A percentile compares a stretch with the other conserved stretches of the same genome.
Conservation (phyloP, 2,329 filamentous ascomycete genomes). For the Geoglossum cookeanum region DNA sequence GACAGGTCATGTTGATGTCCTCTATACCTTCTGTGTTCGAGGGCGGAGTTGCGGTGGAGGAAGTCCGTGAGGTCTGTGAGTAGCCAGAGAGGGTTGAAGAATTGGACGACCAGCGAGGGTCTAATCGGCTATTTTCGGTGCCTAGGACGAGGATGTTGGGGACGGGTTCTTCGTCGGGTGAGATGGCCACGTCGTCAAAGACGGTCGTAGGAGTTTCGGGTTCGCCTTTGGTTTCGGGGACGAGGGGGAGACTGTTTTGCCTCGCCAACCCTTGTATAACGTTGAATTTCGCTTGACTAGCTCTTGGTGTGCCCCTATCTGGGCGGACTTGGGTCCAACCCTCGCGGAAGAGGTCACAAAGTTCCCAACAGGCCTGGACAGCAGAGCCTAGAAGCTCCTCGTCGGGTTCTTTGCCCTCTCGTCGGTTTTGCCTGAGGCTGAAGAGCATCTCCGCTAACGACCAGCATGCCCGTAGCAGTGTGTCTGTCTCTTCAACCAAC, state of each 20-base stretch:
- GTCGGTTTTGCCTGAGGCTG: slow-evolving; percentile 63
- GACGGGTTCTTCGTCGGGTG: slow-evolving; percentile 57
- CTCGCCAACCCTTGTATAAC: slow-evolving; percentile 27
- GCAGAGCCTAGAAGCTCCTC: slow-evolving; percentile 75
- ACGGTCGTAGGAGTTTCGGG: slow-evolving; percentile 91
- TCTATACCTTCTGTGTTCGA: slow-evolving; percentile 50
- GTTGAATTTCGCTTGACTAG: slow-evolving; percentile 61
- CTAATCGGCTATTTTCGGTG: slow-evolving; percentile 37
- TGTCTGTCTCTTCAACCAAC: slow-evolving; percentile 63
- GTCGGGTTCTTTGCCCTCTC: slow-evolving; percentile 53
- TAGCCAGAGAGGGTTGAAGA: slow-evolving; percentile 58
- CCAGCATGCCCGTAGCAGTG: slow-evolving; percentile 74
- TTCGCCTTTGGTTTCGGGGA: slow-evolving; percentile 22
- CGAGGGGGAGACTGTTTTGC: slow-evolving; percentile 19
- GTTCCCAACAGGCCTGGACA: slow-evolving; percentile 84
- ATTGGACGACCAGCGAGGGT: slow-evolving; percentile 51
- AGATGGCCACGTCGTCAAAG: slow-evolving; percentile 78
- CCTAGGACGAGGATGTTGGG: slow-evolving; percentile 82
- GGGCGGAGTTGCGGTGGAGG: slow-evolving; percentile 35
- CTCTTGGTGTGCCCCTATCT: slow-evolving; percentile 67
- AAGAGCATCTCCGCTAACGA: slow-evolving; percentile 83
- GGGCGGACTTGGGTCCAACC: slow-evolving; percentile 80
- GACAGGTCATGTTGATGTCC: slow-evolving; percentile 55
- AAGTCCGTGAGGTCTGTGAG: slow-evolving; percentile 49
- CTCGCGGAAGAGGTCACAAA: slow-evolving; percentile 82